A percentile compares a stretch with the other conserved stretches of the same genome.
Evolutionary conservation across 306 rosid species (phyloP).

Genomic region (Cicer bijugum): DNA sequence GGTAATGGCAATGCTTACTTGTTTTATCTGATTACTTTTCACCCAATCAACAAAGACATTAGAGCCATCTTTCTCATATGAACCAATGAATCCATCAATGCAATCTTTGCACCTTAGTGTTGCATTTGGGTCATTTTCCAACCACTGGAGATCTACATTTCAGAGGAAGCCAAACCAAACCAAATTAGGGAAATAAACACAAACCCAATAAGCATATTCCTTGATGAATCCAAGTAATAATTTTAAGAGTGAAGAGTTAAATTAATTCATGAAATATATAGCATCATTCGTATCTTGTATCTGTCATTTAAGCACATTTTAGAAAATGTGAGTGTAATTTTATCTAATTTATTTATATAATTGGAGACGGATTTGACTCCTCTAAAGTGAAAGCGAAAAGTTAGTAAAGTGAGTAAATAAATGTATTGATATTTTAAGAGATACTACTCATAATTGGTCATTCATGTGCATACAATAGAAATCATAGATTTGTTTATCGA

Average conservation of each 20-base stretch:
- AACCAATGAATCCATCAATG: conserved; percentile 64
- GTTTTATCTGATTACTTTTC: conserved; percentile 72
- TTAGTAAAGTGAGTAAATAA: no score
- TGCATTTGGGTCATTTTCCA: conserved; percentile 80
- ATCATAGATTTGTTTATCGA: no score
- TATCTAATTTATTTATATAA: no score
- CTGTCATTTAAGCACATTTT: not conserved
- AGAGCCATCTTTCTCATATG: conserved; percentile 63
- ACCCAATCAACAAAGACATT: conserved; percentile 86
- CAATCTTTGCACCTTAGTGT: conserved; percentile 83
- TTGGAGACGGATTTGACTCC: no score
- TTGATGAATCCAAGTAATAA: not conserved
- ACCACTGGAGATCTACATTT: conserved; percentile 67
- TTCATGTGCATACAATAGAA: no score
- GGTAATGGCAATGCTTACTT: conserved; percentile 55
- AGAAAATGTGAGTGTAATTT: no score
- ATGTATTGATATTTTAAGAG: no score
- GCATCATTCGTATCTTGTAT: not conserved
- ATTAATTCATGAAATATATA: not conserved
- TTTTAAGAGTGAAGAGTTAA: not conserved
- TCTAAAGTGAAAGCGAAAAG: no score
- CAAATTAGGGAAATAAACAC: not conserved
- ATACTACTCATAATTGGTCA: no score
- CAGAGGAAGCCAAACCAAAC: conserved; percentile 34
- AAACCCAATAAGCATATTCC: conserved; percentile 3